Evolutionary conservation across 495 filamentous ascomycete genomes (phyloP).

Genomic region (Hypoxylon intermedium): DNA sequence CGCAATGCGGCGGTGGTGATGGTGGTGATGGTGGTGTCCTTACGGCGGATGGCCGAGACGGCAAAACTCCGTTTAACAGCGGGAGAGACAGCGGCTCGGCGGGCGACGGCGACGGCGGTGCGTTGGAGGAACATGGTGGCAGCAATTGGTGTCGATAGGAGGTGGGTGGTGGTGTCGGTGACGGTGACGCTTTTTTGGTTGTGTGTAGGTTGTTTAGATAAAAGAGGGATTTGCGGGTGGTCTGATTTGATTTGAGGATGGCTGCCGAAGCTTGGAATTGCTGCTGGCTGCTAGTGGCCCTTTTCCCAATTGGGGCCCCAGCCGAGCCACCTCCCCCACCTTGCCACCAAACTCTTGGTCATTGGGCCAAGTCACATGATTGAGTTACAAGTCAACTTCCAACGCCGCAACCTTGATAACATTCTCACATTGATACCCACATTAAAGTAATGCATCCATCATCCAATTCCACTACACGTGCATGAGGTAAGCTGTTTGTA

Average conservation of each 20-base stretch:
- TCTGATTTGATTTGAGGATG: conserved; percentile 41
- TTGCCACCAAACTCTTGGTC: neutral
- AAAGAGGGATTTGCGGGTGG: conserved; percentile 44
- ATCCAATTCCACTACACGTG: no score
- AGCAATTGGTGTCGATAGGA: conserved; percentile 21
- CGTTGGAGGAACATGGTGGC: conserved; percentile 83
- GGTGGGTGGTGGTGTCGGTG: conserved; percentile 3
- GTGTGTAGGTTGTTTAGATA: conserved; percentile 12
- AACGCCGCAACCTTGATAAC: no score
- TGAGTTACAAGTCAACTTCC: neutral
- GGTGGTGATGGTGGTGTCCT: conserved; percentile 45
- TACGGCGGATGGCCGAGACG: conserved; percentile 66
- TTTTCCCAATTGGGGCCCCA: conserved; percentile 31
- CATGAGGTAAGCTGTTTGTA: no score
- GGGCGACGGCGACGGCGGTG: conserved; percentile 72
- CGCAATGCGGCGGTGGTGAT: no score
- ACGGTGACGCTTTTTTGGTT: conserved; percentile 19
- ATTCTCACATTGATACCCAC: neutral
- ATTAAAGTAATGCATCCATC: neutral
- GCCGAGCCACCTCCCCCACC: conserved; percentile 18
- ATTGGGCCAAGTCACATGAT: conserved; percentile 2
- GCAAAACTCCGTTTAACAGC: conserved; percentile 65
- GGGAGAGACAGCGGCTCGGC: conserved; percentile 70
- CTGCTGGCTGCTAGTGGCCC: conserved; percentile 27
- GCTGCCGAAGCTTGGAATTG: conserved; percentile 24